Base-by-base conservation (phyloP, 805 yeast genomes). In the Starmerella riodocensis region DNA sequence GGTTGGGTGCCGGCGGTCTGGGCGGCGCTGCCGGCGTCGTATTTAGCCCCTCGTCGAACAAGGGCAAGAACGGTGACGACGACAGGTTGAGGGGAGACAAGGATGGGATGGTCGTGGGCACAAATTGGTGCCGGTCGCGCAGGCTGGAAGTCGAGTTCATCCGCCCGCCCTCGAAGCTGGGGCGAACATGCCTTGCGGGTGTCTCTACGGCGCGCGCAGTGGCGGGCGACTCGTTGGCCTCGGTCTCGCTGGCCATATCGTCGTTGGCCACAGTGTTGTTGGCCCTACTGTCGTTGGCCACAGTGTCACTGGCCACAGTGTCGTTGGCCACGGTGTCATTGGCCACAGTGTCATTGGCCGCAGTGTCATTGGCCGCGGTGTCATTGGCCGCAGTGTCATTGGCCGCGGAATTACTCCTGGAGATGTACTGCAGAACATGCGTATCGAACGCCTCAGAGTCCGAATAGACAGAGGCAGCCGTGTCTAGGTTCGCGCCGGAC, bases 21-120 rank as follows among this genome's bases (percentile, higher is more conserved):
- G 37, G 14, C 6, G 24, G 16, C 11, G 16, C 30, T 4, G 31
- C 14, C 2, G 26, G 31, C 24, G 21, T 32, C 31, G 33, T 31
- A 12, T 30, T n/a, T n/a, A n/a, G n/a, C n/a, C n/a, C n/a, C 11
- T 36, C 40, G n/a, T 34, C 35, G 3, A 19, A 38, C 17, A 33
- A 24, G 18, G 36, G 21, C 14, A 40, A 12, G 27, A 43, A 36
- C 2, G 47, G 43, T 8, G 37, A 27, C 8, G n/a, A 17, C 13
- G 45, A 41, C 3, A 35, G 17, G 9, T 34, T 8, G 27, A 41
- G 28, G 8, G 51, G 45, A n/a, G 45, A 36, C 8, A 41, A 29
- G 6, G 36, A 7, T 2, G 45, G 45, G 6, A 28, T 26, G 4
- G 36, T 23, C 14, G 22, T 27, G 13, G 45, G 41, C 27, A 36